These are phyloP conservation scores for Tephrocybe sp. DNA, from an alignment of 768 basidiomycete species.

Conservation along the genomic window DNA sequence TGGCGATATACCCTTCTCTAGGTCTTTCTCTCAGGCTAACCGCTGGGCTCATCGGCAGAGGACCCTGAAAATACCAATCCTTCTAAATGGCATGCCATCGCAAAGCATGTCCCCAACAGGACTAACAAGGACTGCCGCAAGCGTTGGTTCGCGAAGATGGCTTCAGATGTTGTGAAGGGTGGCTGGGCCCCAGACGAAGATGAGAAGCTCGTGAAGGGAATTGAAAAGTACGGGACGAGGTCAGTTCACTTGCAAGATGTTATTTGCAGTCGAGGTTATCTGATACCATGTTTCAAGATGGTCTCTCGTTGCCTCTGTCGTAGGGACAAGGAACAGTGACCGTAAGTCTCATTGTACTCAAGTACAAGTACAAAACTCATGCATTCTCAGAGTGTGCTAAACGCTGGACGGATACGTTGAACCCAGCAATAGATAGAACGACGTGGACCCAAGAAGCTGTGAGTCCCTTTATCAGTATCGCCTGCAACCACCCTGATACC, in stretches of 20 bases:
- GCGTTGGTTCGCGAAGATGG: slow-evolving; percentile 64
- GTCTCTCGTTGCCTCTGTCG: slow-evolving; percentile 57
- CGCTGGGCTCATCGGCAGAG: slow-evolving; percentile 31
- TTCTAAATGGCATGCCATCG: slow-evolving; percentile 61
- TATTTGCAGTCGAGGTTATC: background rate
- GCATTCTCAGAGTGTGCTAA: slow-evolving; percentile 50
- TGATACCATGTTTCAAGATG: slow-evolving; percentile 32
- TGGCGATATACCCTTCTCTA: slow-evolving; percentile 1
- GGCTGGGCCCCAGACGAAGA: slow-evolving; percentile 64
- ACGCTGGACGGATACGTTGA: slow-evolving; percentile 60
- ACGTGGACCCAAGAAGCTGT: slow-evolving; percentile 57
- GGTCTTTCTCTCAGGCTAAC: slow-evolving; percentile 15
- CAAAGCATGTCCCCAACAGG: slow-evolving; percentile 58
- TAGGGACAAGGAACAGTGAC: slow-evolving; percentile 56
- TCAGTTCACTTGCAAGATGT: slow-evolving; percentile 18
- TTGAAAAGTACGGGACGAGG: slow-evolving; percentile 56
- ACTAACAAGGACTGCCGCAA: slow-evolving; percentile 66
- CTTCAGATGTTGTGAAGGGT: slow-evolving; percentile 58
- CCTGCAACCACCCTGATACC: slow-evolving; percentile 1
- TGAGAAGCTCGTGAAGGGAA: slow-evolving; percentile 52
- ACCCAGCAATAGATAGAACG: slow-evolving; percentile 57
- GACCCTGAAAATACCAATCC: slow-evolving; percentile 55
- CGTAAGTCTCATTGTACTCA: slow-evolving; percentile 35
- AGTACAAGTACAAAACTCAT: slow-evolving; percentile 5
- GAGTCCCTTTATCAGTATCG: slow-evolving; percentile 14